A percentile compares a stretch with the other conserved stretches of the same genome.
These are phyloP conservation scores for Trichoderma cornu-damae DNA, from an alignment of 2,329 filamentous ascomycete species.

Conservation along the genomic window DNA sequence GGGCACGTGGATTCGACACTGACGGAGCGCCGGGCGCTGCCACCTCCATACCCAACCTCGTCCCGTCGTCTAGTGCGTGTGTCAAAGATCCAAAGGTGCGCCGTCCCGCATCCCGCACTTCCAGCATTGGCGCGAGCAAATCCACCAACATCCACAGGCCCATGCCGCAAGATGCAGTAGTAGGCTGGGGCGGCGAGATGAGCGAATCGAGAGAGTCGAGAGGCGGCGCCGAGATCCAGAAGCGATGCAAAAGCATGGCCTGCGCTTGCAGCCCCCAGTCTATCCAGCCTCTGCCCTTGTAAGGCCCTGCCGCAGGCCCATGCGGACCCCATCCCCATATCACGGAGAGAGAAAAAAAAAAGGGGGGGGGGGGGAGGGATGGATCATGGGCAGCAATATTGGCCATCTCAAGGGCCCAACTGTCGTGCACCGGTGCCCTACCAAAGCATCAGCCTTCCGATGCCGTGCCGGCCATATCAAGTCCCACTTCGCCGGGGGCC, in stretches of 20 bases:
- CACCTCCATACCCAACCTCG: constrained; percentile 7
- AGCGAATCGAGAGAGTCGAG: constrained; percentile 1
- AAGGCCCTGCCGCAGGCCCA: background rate
- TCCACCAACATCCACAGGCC: constrained; percentile 13
- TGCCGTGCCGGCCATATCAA: constrained; percentile 10
- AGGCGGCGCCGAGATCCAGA: constrained; percentile 7
- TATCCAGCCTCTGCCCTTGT: constrained; percentile 8
- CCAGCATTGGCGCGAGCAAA: constrained; percentile 12
- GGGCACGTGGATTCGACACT: background rate
- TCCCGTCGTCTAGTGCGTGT: constrained; percentile 5
- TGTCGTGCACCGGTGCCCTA: constrained; percentile 6
- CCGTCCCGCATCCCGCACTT: constrained; percentile 6
- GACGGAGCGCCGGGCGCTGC: background rate
- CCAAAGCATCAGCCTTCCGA: background rate
- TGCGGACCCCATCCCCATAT: constrained; percentile 2
- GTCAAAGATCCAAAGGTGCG: constrained; percentile 5
- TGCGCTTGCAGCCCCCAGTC: constrained; percentile 1
- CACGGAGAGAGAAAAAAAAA: too few species aligned
- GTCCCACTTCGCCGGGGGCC: constrained; percentile 17
- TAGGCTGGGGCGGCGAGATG: constrained; percentile 1
- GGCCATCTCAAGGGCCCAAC: background rate
- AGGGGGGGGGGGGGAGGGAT: background rate
- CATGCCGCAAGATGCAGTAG: constrained; percentile 15
- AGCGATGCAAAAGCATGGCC: constrained; percentile 5
- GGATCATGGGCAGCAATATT: constrained; percentile 1